Evolutionary conservation across 306 rosid genomes (phyloP).

Genomic region (Vigna mungo): DNA sequence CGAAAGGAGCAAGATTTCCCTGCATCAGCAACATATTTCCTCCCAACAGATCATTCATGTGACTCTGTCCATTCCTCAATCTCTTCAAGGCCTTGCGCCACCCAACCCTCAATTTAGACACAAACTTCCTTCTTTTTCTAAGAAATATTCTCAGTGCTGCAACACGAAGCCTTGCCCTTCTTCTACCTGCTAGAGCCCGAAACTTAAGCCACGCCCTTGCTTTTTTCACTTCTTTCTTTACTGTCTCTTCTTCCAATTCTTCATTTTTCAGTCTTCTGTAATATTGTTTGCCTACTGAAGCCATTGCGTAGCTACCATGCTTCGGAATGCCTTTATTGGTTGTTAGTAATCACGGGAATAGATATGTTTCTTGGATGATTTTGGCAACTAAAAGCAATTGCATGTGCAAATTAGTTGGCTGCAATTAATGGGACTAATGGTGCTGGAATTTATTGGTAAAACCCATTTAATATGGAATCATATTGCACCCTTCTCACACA

Average conservation of each 20-base stretch:
- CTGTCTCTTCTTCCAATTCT: conserved; percentile 34
- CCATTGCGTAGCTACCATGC: conserved; percentile 3
- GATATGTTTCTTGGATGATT: neutral
- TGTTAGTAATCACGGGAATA: conserved; percentile 6
- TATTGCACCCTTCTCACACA: too few relatives aligned
- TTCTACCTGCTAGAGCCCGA: conserved; percentile 50
- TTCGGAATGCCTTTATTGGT: neutral
- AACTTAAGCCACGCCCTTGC: conserved; percentile 50
- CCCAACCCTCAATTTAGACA: conserved; percentile 37
- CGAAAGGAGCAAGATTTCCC: conserved; percentile 47
- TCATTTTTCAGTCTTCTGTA: conserved; percentile 51
- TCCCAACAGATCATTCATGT: conserved; percentile 58
- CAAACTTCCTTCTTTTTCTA: conserved; percentile 43
- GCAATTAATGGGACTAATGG: conserved; percentile 33
- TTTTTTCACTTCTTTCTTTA: conserved; percentile 45
- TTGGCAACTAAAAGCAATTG: conserved; percentile 1
- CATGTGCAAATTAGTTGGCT: conserved; percentile 31
- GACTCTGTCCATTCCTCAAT: conserved; percentile 59
- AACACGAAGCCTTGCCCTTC: conserved; percentile 51
- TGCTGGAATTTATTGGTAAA: conserved; percentile 51
- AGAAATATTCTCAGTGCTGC: conserved; percentile 43
- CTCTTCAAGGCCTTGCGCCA: conserved; percentile 49
- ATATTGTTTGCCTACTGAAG: conserved; percentile 33
- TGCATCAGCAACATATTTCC: conserved; percentile 58
- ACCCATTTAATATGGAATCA: conserved; percentile 13